Percentiles rank a stretch among this genome's conserved stretches.
phyloP scores from a whole-genome alignment of 2,329 filamentous ascomycete species.

The Purpureocillium takamizusanense region DNA sequence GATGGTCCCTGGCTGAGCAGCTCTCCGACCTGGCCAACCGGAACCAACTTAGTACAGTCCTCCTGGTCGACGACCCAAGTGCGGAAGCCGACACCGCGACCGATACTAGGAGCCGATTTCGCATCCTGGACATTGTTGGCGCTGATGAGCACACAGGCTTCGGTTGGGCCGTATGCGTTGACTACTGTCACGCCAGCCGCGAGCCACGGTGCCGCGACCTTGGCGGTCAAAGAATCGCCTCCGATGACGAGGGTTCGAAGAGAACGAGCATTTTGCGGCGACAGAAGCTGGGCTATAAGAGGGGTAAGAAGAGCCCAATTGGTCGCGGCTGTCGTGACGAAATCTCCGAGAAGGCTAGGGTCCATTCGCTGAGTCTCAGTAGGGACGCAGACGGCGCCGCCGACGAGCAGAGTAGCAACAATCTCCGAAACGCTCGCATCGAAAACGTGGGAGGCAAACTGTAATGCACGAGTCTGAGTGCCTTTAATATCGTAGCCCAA shows the following conservation, averaged over 20 bases:
- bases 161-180: conserved; percentile 3
- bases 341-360: neutral
- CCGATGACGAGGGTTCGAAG: neutral
- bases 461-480: neutral
- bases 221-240: neutral
- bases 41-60: neutral
- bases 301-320: neutral
- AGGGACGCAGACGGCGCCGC: conserved; percentile 2
- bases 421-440: conserved; percentile 3
- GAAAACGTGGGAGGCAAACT: conserved; percentile 2
- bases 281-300: neutral
- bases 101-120: neutral
- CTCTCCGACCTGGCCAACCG: conserved; percentile 1
- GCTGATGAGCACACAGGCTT: neutral
- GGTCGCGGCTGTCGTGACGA: neutral
- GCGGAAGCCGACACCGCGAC: neutral
- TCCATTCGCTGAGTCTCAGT: conserved; percentile 2
- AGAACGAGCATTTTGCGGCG: neutral
- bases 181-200: neutral
- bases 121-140: neutral
- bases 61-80: neutral
- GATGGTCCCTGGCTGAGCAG: neutral
- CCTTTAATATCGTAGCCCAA: neutral
- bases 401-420: neutral
- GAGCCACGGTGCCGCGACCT: neutral